phyloP scores from a whole-genome alignment of 1,284 basidiomycete species.

The Xerocomus nothofagi region DNA sequence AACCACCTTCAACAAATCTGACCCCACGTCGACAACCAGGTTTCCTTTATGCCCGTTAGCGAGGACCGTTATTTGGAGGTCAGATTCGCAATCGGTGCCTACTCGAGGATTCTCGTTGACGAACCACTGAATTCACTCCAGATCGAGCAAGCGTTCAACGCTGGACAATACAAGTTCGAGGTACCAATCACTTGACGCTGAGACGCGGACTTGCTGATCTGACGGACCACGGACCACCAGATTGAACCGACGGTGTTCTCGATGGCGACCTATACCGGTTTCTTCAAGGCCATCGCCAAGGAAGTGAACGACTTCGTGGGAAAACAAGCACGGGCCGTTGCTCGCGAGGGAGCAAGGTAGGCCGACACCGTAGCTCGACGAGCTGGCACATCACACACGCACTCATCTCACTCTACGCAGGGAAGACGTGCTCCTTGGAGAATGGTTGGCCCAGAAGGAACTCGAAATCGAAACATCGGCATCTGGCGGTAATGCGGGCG shows the following conservation, averaged over 20 bases:
- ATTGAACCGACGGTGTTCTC: slow-evolving; percentile 53
- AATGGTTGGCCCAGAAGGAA: slow-evolving; percentile 28
- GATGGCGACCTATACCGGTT: slow-evolving; percentile 49
- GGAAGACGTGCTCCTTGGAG: slow-evolving; percentile 24
- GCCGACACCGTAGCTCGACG: slow-evolving; percentile 3
- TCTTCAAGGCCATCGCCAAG: slow-evolving; percentile 43
- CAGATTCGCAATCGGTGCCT: background rate
- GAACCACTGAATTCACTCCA: slow-evolving; percentile 26
- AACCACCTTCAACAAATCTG: background rate
- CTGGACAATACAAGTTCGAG: slow-evolving; percentile 60
- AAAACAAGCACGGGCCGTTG: slow-evolving; percentile 39
- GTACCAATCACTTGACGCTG: slow-evolving; percentile 29
- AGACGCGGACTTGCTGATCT: background rate
- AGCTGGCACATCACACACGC: background rate
- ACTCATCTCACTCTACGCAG: slow-evolving; percentile 9
- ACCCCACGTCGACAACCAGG: slow-evolving; percentile 31
- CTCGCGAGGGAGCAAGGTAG: slow-evolving; percentile 44
- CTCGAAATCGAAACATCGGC: no score
- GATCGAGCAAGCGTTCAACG: slow-evolving; percentile 59
- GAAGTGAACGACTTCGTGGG: slow-evolving; percentile 47
- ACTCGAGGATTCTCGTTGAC: background rate
- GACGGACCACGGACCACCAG: slow-evolving; percentile 30
- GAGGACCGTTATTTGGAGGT: slow-evolving; percentile 50
- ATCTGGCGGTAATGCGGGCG: slow-evolving; percentile 7
- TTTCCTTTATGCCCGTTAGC: slow-evolving; percentile 46